A percentile compares a stretch with the other conserved stretches of the same genome.
Evolutionary conservation across 78 protist genomes (phyloP).

Genomic region (Dictyostelium firmibasis): DNA sequence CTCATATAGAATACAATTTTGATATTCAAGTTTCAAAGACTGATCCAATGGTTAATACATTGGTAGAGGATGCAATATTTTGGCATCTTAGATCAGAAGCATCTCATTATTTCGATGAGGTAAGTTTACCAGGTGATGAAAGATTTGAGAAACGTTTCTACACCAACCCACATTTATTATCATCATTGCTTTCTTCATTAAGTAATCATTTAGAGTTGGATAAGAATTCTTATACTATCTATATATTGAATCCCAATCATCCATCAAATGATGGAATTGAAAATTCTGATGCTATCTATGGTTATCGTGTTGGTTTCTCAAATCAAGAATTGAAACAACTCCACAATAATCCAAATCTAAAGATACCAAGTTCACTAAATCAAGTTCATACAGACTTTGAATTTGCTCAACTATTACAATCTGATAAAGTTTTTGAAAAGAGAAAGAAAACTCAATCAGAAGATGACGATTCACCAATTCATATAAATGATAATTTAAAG

Average conservation of each 20-base stretch:
- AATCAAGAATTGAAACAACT: conserved; percentile 32
- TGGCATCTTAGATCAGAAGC: conserved; percentile 54
- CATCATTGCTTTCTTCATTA: conserved; percentile 54
- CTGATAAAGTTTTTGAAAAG: not conserved
- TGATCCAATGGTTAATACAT: conserved; percentile 40
- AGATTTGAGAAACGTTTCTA: conserved; percentile 17
- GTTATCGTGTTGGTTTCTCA: conserved; percentile 62
- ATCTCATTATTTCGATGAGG: not conserved
- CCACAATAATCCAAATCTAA: not conserved
- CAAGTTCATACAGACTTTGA: not conserved
- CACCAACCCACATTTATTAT: conserved; percentile 24
- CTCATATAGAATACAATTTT: conserved; percentile 64
- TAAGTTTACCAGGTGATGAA: not conserved
- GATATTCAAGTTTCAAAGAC: conserved; percentile 63
- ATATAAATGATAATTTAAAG: conserved; percentile 17
- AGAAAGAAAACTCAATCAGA: not conserved
- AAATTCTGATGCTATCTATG: conserved; percentile 24
- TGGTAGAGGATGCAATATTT: conserved; percentile 65
- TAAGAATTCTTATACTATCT: conserved; percentile 28
- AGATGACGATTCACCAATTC: not conserved
- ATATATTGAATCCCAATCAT: conserved; percentile 51
- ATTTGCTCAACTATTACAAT: not conserved
- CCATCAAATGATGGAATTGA: conserved; percentile 22
- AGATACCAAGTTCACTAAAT: not conserved
- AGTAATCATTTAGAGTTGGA: not conserved